Percentiles rank a stretch among this genome's conserved stretches.
Conservation (phyloP, 768 basidiomycete species). For the Rhizopogon vulgaris region DNA sequence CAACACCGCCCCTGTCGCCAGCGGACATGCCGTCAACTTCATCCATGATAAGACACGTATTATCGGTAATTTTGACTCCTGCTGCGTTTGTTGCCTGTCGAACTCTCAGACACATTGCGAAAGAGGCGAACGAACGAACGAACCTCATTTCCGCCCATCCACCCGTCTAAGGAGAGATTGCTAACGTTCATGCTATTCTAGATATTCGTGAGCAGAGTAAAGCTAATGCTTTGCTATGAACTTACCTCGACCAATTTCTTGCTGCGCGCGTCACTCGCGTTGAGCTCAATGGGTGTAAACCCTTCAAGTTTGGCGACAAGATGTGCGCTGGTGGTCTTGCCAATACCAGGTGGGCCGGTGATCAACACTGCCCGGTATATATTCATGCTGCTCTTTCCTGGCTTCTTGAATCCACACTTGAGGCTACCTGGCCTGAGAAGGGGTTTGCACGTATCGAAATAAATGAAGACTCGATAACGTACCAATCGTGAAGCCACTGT, state of each 20-base stretch:
- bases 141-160: slow-evolving; percentile 57
- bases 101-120: background rate
- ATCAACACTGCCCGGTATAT: slow-evolving; percentile 83
- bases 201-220: background rate
- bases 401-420: slow-evolving; percentile 84
- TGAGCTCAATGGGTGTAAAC: slow-evolving; percentile 90
- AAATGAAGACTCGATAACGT: slow-evolving; percentile 13
- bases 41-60: slow-evolving; percentile 93
- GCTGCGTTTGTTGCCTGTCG: slow-evolving; percentile 53
- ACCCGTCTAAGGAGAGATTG: slow-evolving; percentile 85
- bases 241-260: slow-evolving; percentile 94
- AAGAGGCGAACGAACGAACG: slow-evolving; percentile 6
- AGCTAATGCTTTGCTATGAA: background rate
- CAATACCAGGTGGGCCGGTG: slow-evolving; percentile 93
- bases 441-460: background rate
- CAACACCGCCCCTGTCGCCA: slow-evolving; percentile 95
- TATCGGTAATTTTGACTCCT: slow-evolving; percentile 71
- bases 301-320: slow-evolving; percentile 86
- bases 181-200: slow-evolving; percentile 88
- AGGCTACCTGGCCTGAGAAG: slow-evolving; percentile 61
- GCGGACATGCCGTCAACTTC: slow-evolving; percentile 99
- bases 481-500: slow-evolving; percentile 88
- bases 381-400: slow-evolving; percentile 87
- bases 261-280: slow-evolving; percentile 92
- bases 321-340: slow-evolving; percentile 96